phyloP scores from a whole-genome alignment of 2,329 filamentous ascomycete genomes.

The Penicillium sp. region DNA sequence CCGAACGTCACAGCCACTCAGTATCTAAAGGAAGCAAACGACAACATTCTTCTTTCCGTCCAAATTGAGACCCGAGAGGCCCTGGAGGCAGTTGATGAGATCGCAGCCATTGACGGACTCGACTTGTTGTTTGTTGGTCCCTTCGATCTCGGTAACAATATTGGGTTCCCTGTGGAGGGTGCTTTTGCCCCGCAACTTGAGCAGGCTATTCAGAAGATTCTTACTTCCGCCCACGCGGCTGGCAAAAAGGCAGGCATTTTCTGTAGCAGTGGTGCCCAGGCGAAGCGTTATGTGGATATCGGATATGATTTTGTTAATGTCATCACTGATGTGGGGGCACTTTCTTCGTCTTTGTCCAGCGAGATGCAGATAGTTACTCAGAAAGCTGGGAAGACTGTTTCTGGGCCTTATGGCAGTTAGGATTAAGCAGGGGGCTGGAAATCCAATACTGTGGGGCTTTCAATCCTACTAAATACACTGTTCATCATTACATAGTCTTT shows the following conservation, averaged over 20 bases:
- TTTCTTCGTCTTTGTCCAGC: not conserved
- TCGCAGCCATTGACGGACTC: not conserved
- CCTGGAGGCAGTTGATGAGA: not conserved
- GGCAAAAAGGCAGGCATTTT: not conserved
- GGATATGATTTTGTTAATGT: not conserved
- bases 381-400: not conserved
- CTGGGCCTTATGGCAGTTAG: not conserved
- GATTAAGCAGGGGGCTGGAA: not conserved
- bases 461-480: too few relatives aligned
- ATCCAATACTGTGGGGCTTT: not conserved
- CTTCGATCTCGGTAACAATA: not conserved
- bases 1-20: not conserved
- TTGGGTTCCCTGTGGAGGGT: not conserved
- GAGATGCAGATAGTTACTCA: not conserved
- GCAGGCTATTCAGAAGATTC: not conserved
- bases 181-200: not conserved
- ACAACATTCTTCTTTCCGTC: not conserved
- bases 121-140: not conserved
- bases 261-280: not conserved
- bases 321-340: not conserved
- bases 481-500: too few relatives aligned
- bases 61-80: not conserved
- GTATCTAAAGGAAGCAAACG: not conserved
- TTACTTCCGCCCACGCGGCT: not conserved
- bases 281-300: not conserved